Conservation (phyloP, 2,329 filamentous ascomycete genomes). For the Xylaria sp. region DNA sequence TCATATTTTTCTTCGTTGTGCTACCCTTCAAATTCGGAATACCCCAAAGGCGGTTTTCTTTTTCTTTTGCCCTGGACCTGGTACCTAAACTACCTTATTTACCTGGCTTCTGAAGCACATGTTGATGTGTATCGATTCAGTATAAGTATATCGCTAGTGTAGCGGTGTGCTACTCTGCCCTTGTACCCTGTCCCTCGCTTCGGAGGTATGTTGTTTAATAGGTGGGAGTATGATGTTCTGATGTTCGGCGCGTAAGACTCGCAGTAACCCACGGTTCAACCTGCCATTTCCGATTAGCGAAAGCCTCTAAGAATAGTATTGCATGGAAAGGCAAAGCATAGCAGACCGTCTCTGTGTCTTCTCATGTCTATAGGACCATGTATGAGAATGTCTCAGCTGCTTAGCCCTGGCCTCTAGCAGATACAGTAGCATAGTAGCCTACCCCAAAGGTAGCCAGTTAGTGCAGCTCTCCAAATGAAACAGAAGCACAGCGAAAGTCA, state of each 20-base stretch:
- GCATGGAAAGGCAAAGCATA: background rate
- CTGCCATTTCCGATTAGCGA: background rate
- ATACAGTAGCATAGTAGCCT: constrained; percentile 15
- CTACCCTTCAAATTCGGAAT: background rate
- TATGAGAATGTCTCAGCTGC: constrained; percentile 15
- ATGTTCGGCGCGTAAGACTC: constrained; percentile 9
- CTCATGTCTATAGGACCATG: background rate
- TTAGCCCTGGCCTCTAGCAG: background rate
- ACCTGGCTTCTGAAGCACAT: background rate
- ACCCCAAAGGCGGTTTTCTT: too few relatives aligned
- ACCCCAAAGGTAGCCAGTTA: background rate
- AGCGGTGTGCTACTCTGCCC: constrained; percentile 13
- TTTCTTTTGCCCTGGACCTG: background rate
- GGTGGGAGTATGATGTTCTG: background rate
- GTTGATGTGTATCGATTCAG: background rate
- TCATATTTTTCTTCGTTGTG: background rate
- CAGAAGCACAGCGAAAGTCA: background rate
- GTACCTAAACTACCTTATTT: background rate
- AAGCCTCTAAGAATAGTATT: background rate
- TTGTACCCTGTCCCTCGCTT: background rate
- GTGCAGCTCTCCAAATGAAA: background rate
- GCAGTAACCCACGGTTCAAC: constrained; percentile 3
- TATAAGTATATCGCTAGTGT: background rate
- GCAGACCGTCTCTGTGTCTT: background rate
- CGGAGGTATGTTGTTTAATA: background rate